Percentiles rank a stretch among this genome's conserved stretches.
phyloP scores from a whole-genome alignment of 1,284 basidiomycete species.

The Hemileia vastatrix region DNA sequence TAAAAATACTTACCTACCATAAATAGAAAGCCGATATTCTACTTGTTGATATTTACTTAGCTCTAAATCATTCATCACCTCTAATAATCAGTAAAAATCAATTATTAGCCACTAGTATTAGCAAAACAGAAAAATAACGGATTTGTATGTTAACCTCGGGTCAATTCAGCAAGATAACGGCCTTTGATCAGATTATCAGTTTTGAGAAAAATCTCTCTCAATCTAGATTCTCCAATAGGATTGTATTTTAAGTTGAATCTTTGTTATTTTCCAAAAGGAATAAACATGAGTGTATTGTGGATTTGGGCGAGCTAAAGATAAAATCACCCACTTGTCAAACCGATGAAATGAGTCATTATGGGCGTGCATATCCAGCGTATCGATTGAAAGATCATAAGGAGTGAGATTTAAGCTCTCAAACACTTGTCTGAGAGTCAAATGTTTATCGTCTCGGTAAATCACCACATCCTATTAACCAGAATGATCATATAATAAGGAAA shows the following conservation, averaged over 20 bases:
- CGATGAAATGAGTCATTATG: constrained; percentile 94
- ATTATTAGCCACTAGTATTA: background rate
- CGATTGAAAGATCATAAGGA: constrained; percentile 96
- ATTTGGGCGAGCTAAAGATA: background rate
- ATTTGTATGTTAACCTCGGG: constrained; percentile 56
- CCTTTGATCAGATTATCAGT: constrained; percentile 91
- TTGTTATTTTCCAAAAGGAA: background rate
- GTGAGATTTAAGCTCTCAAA: constrained; percentile 90
- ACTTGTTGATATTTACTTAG: constrained; percentile 87
- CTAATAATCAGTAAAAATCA: constrained; percentile 47
- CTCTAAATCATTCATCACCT: constrained; percentile 91
- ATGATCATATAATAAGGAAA: background rate
- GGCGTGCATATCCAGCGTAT: constrained; percentile 98
- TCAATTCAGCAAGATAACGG: constrained; percentile 87
- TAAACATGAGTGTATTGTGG: background rate
- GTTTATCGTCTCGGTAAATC: constrained; percentile 82
- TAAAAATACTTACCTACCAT: constrained; percentile 54
- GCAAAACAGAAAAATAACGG: background rate
- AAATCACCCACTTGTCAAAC: constrained; percentile 65
- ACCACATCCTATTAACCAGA: constrained; percentile 67
- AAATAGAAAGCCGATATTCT: constrained; percentile 95
- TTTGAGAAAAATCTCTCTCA: constrained; percentile 97
- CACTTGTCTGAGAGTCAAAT: constrained; percentile 82
- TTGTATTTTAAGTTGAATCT: constrained; percentile 57
- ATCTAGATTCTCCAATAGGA: constrained; percentile 83